Base-by-base conservation (phyloP, 1,284 basidiomycete genomes). In the Takashimella tepidaria region DNA sequence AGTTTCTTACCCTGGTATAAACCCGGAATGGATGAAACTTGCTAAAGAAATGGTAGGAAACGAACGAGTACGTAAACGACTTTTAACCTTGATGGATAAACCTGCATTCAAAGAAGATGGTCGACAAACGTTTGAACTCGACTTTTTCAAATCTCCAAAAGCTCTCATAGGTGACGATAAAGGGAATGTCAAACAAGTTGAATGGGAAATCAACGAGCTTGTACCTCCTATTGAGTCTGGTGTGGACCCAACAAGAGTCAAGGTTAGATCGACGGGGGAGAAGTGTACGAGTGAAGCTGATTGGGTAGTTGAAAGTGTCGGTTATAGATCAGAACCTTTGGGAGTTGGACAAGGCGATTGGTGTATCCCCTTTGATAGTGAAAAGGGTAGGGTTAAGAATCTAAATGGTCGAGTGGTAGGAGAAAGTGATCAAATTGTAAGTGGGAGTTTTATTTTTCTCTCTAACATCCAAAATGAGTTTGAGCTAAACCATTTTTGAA, bases 261-360 rank as follows among this genome's bases (percentile, higher is more conserved):
- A 81, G 1, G 85, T 87, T 0, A 72, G 84, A 6, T 76, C 81
- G 0, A 91, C 86, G 0, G 83, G 84, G 0, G 74, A 80, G 59
- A 80, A 77, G 4, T 80, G 81, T 1, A 77, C 70, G 1, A 72
- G 83, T 1, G 53, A 70, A 4, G 89, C 91, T 0, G 88, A 89
- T 58, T 81, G 96, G 58, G 85, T 97, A 12, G 79, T 97, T 27
- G 88, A 92, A 20, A 88, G 88, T 12, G 84, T 98, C 5, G 95
- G 95, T 12, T 96, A 97, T 74, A 83, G 82, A 49, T 83, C 84
- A 0, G 88, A 88, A 49, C 83, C 86, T 2, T 66, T 81, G 2
- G 58, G 53, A 11, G 58, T 53, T 4, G 60, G 54, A 6, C 55
- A 56, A 40, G 53, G 53, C 2, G 31, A 19, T 16, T 67, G 64